Conservation (phyloP, 495 filamentous ascomycete species). For the Cladorrhinum samala region DNA sequence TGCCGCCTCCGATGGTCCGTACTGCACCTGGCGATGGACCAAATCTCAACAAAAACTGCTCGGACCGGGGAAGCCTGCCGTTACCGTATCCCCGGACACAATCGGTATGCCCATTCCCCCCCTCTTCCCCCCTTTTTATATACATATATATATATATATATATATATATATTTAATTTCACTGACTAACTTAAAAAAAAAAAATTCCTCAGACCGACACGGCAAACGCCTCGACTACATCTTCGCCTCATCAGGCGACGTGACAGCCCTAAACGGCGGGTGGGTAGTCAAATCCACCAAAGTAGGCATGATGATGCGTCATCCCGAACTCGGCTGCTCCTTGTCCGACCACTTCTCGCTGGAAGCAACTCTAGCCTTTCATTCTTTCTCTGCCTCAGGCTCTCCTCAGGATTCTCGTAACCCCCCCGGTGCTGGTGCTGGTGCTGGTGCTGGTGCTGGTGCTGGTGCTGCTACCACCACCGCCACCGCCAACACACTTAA, state of each 20-base stretch:
- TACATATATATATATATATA: no score
- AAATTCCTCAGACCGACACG: conserved; percentile 51
- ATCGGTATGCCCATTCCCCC: conserved; percentile 9
- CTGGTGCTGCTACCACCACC: conserved; percentile 11
- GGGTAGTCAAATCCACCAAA: conserved; percentile 59
- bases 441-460: neutral
- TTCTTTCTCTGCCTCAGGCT: conserved; percentile 10
- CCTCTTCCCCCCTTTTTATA: neutral
- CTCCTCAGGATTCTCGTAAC: no score
- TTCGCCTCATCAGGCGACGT: conserved; percentile 47
- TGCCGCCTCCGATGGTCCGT: conserved; percentile 74
- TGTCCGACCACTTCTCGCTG: conserved; percentile 92
- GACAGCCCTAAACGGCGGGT: conserved; percentile 36
- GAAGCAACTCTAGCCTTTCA: conserved; percentile 56
- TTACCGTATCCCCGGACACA: conserved; percentile 51
- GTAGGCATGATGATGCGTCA: conserved; percentile 83
- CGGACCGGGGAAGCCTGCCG: conserved; percentile 32
- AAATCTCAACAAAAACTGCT: conserved; percentile 56
- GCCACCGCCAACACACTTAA: conserved; percentile 14
- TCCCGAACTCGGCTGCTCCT: conserved; percentile 70
- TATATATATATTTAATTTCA: no score
- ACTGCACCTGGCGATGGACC: conserved; percentile 93
- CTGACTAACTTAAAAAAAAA: conserved; percentile 1
- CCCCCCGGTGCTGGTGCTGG: no score
- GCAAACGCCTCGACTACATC: conserved; percentile 91